These are phyloP conservation scores for Pythium guiyangense DNA, from an alignment of 352 stramenopile genomes.

Conservation along the genomic window DNA sequence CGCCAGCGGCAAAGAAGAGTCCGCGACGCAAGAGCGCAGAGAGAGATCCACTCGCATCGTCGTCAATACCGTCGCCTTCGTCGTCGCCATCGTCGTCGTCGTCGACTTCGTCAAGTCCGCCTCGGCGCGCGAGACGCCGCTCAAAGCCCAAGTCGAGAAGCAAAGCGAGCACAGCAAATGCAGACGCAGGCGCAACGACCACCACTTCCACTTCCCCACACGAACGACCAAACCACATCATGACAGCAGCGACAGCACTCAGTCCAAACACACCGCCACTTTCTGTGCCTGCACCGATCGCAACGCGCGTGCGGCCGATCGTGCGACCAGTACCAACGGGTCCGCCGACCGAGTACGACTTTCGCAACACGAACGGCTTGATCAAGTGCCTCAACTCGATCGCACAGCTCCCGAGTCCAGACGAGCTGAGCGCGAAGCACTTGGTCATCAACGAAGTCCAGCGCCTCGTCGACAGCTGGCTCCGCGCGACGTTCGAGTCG, in stretches of 20 bases:
- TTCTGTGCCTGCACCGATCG: slow-evolving; percentile 4
- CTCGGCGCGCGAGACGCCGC: not conserved
- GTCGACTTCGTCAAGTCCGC: no score
- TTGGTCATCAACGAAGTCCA: slow-evolving; percentile 76
- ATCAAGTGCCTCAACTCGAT: slow-evolving; percentile 79
- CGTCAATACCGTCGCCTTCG: not conserved
- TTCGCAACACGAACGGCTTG: slow-evolving; percentile 73
- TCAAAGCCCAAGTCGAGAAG: not conserved
- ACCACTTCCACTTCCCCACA: no score
- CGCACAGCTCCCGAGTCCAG: slow-evolving; percentile 42
- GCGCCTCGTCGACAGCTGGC: slow-evolving; percentile 64
- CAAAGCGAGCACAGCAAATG: no score
- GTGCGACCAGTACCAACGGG: slow-evolving; percentile 50
- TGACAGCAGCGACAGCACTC: not conserved
- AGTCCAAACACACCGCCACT: not conserved
- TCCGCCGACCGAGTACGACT: slow-evolving; percentile 67
- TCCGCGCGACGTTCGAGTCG: slow-evolving; percentile 38
- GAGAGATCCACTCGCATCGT: not conserved
- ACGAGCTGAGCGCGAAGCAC: slow-evolving; percentile 69
- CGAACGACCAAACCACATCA: no score
- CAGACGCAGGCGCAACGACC: no score
- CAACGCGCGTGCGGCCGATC: slow-evolving; percentile 42
- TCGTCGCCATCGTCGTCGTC: no score
- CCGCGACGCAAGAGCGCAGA: not conserved
- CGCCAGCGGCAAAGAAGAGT: not conserved